phyloP scores from a whole-genome alignment of 352 stramenopile genomes.

The Phytophthora vignae region DNA sequence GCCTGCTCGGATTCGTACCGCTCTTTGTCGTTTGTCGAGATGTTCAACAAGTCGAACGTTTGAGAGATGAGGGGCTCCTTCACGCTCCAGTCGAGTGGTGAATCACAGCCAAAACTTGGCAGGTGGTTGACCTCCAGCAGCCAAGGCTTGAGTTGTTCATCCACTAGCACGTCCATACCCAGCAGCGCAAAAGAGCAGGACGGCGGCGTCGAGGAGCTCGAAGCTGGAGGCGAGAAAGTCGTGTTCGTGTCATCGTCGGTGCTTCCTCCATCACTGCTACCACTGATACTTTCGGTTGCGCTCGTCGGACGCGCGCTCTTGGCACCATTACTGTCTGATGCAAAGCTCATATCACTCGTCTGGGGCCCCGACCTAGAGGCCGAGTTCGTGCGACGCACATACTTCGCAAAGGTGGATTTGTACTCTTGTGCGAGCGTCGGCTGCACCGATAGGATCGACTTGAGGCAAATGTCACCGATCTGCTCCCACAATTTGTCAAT shows the following conservation, averaged over 20 bases:
- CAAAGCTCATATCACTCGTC: conserved; percentile 10
- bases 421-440: conserved; percentile 95
- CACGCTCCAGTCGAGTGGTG: conserved; percentile 94
- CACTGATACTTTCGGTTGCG: conserved; percentile 13
- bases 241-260: conserved; percentile 6
- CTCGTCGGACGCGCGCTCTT: conserved; percentile 32
- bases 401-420: conserved; percentile 86
- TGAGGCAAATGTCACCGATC: conserved; percentile 95
- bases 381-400: conserved; percentile 64
- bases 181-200: conserved; percentile 93
- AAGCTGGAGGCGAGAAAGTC: conserved; percentile 5
- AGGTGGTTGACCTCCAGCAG: conserved; percentile 98
- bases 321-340: conserved; percentile 1
- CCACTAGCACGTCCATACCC: conserved; percentile 97
- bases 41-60: conserved; percentile 90
- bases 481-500: conserved; percentile 90
- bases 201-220: conserved; percentile 18
- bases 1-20: conserved; percentile 75
- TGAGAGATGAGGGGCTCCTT: conserved; percentile 95
- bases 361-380: conserved; percentile 38
- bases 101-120: conserved; percentile 96
- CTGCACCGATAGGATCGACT: conserved; percentile 94
- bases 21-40: conserved; percentile 81
- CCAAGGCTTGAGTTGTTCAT: conserved; percentile 94
- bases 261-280: conserved; percentile 9